Evolutionary conservation across 1,284 basidiomycete genomes (phyloP).

Genomic region (Peniophora sp.): DNA sequence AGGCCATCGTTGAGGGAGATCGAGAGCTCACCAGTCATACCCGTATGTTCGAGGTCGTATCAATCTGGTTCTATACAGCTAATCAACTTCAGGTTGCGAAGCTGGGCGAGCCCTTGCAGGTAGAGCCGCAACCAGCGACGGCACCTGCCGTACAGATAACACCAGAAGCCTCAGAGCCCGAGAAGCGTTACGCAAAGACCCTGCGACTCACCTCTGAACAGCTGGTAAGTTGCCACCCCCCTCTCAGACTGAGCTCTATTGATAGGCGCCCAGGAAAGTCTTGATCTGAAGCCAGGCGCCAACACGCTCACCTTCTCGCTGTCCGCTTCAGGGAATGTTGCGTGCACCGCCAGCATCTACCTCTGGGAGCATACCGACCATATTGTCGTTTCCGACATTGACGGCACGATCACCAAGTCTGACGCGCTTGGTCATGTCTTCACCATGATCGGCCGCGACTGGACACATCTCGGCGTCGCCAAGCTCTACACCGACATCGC

Average conservation of each 20-base stretch:
- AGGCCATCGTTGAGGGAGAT: conserved; percentile 22
- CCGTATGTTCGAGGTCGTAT: no score
- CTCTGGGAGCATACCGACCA: conserved; percentile 89
- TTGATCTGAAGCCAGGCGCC: conserved; percentile 82
- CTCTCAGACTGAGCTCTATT: background rate
- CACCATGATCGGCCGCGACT: conserved; percentile 98
- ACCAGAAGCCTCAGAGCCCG: conserved; percentile 2
- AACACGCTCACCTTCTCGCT: conserved; percentile 95
- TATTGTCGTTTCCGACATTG: conserved; percentile 96
- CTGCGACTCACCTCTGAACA: conserved; percentile 82
- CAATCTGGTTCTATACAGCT: no score
- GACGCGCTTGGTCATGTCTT: conserved; percentile 97
- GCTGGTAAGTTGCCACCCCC: conserved; percentile 38
- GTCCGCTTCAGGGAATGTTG: conserved; percentile 80
- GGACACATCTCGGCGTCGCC: conserved; percentile 97
- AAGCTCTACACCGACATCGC: conserved; percentile 97
- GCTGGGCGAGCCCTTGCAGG: background rate
- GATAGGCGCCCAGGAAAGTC: conserved; percentile 54
- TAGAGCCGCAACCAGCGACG: background rate
- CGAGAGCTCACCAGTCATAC: conserved; percentile 14
- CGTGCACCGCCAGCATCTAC: conserved; percentile 91
- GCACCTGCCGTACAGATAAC: background rate
- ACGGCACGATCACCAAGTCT: conserved; percentile 99
- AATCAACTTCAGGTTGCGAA: no score
- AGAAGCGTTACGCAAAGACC: conserved; percentile 83